Base-by-base conservation (phyloP, 306 rosid genomes). In the Bauhinia variegata region DNA sequence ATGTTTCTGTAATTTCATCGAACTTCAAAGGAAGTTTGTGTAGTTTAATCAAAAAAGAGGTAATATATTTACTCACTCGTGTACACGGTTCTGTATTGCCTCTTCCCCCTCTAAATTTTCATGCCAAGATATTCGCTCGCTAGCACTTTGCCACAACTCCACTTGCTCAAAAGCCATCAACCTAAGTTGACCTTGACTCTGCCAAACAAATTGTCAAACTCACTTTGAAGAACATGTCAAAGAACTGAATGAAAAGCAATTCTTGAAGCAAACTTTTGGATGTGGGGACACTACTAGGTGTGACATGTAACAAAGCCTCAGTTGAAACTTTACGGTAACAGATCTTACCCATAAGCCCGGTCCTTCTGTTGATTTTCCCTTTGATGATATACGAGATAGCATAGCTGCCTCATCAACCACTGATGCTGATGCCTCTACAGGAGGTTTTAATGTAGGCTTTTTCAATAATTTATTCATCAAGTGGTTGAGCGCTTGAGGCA, bases 71-170 rank as follows among this genome's bases (percentile, higher is more conserved):
- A 75, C 99, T 80, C 79, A 93, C 99, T 93, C 99, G 15, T 90
- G 99, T 52, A 93, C 83, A 52, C 95, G 97, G 64, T 86, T 88
- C 80, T 93, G 99, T 56, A 88, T 79, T 65, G 80, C 88, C 76
- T 88, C 99, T 80, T 93, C 99, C 50, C 88, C 97, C 80, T 90
- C 97, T 72, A 93, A 61, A 38, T 75, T 85, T 71, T 86, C 99
- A 60, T 90, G 97, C 99, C 99, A 93, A 70, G 91, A 83, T 50
- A 93, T 88, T 42, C 96, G 96, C 65, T 88, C 97, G 37, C 72
- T 90, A 3, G 99, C 97, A 84, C 77, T 83, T 76, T 63, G 86
- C 90, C 97, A 86, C 79, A 93, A 69, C 68, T 85, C 99, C 74
- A 86, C 91, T 80, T 80, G 89, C 64, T 90, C 96, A 79, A 93